Percentiles rank a stretch among this genome's conserved stretches.
These are phyloP conservation scores for Pichia deserticola DNA, from an alignment of 805 yeast genomes.

Conservation along the genomic window DNA sequence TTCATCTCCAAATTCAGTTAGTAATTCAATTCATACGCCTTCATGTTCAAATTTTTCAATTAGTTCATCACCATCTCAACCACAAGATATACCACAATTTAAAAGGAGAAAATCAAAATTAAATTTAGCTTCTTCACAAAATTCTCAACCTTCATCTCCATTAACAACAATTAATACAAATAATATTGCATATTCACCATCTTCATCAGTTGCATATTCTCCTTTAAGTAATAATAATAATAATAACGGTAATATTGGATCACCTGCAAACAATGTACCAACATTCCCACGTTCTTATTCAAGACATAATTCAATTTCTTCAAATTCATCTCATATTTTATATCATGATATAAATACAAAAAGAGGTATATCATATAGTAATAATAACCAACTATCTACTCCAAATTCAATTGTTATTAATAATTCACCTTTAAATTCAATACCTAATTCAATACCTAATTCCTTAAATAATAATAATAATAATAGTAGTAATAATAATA, in stretches of 20 bases:
- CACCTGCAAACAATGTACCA: slow-evolving; percentile 14
- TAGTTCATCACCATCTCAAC: slow-evolving; percentile 15
- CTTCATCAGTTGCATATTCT: slow-evolving; percentile 12
- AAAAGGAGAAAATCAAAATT: slow-evolving; percentile 28
- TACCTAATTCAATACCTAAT: not conserved
- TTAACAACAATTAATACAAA: slow-evolving; percentile 4
- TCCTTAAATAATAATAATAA: not conserved
- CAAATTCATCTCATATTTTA: slow-evolving; percentile 17
- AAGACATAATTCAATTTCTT: slow-evolving; percentile 21
- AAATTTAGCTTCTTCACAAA: slow-evolving; percentile 8
- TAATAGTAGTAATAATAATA: not conserved
- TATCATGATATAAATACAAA: slow-evolving; percentile 23
- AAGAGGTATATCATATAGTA: slow-evolving; percentile 18
- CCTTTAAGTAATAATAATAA: slow-evolving; percentile 12
- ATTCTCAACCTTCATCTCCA: slow-evolving; percentile 25
- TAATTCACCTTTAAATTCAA: not conserved
- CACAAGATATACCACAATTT: slow-evolving; percentile 26
- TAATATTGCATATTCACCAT: slow-evolving; percentile 1
- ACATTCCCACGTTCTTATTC: slow-evolving; percentile 15
- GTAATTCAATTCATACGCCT: slow-evolving; percentile 5
- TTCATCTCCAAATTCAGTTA: slow-evolving; percentile 21
- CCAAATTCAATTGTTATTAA: not conserved
- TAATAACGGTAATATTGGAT: slow-evolving; percentile 1
- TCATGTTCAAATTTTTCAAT: slow-evolving; percentile 12
- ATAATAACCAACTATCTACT: not conserved